Conservation (phyloP, 306 rosid species). For the Lagenaria siceraria region DNA sequence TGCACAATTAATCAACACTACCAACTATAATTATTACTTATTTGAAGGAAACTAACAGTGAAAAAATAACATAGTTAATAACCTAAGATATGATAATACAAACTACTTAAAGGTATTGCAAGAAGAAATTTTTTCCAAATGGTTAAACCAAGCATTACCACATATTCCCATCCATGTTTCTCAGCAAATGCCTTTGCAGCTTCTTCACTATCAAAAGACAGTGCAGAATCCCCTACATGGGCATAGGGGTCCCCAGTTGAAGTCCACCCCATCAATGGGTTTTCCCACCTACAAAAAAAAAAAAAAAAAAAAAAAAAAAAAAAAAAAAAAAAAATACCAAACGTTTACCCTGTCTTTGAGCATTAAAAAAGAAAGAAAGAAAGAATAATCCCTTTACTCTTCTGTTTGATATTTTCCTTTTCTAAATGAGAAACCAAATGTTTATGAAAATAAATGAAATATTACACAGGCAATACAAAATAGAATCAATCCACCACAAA, state of each 20-base stretch:
- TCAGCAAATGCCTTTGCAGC: slow-evolving; percentile 83
- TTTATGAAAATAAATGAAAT: neutral
- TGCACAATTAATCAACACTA: neutral
- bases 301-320: no score
- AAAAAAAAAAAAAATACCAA: neutral
- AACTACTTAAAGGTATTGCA: neutral
- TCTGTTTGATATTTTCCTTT: neutral
- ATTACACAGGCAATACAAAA: neutral
- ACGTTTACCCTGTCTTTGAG: no score
- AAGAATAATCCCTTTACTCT: neutral
- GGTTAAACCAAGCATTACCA: slow-evolving; percentile 38
- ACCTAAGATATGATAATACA: neutral
- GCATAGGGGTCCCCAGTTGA: slow-evolving; percentile 95
- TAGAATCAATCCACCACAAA: neutral
- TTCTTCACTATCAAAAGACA: slow-evolving; percentile 74
- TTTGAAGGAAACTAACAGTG: neutral
- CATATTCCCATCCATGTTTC: slow-evolving; percentile 89
- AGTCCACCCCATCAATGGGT: slow-evolving; percentile 99
- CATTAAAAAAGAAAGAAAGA: no score
- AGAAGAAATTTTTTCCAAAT: neutral
- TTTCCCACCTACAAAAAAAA: slow-evolving; percentile 69
- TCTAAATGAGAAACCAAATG: neutral
- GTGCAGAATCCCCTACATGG: slow-evolving; percentile 79
- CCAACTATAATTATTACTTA: neutral
- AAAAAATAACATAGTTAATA: neutral